Base-by-base conservation (phyloP, 2,329 filamentous ascomycete genomes). In the Hypoxylon sp. region DNA sequence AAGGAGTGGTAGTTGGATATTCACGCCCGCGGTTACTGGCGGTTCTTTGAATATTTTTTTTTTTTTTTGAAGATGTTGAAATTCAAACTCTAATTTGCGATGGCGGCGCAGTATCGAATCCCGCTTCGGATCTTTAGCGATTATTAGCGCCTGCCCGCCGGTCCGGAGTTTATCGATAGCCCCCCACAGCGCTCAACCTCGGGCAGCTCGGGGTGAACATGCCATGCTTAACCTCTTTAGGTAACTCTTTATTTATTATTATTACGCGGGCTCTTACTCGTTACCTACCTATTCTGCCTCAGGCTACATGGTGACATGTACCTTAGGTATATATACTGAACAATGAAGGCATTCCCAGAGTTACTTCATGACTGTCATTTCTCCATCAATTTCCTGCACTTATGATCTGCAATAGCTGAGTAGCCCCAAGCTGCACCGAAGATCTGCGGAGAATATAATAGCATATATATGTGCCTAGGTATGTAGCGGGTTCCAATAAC, bases 71-170 rank as follows among this genome's bases (percentile, higher is more conserved):
- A 27, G 9, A 53, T 42, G 50, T 32, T n/a, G 25, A 38, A 43
- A 12, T 45, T 53, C 9, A 21, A 51, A 51, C 31, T 42, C 9
- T 34, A 31, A 53, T 58, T 52, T 59, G 56, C 56, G 56, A 59
- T 46, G 45, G 37, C 53, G 49, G 52, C 53, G 38, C 46, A 48
- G 44, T 8, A 27, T 9, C 21, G 5, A 30, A 12, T 11, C 11
- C 11, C 3, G 9, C 38, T 23, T n/a, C 16, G 7, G 30, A n/a
- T n/a, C n/a, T 26, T 38, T 45, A 36, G 19, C 21, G 16, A 16
- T 13, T 25, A 29, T 16, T 20, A 25, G 27, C 31, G 40, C 38
- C 17, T 44, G 40, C 40, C 49, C 48, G 52, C 52, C 52, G 49
- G 36, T 45, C 51, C 56, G 52, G 56, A 51, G 47, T 55, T n/a